Conservation (phyloP, 345 rosid species). For the Rhizophora mangle region DNA sequence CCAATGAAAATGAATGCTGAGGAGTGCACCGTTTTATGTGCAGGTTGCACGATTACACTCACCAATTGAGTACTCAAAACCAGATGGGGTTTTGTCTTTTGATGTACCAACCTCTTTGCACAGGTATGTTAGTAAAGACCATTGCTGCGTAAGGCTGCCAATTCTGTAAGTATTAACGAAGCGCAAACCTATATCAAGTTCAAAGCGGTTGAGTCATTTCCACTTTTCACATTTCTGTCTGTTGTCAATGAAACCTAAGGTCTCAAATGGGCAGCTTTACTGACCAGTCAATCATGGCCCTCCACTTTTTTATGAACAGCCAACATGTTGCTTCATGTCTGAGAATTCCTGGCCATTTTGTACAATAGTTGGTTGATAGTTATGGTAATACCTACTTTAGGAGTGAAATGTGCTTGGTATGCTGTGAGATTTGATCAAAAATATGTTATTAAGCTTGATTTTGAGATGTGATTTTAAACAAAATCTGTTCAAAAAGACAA, state of each 20-base stretch:
- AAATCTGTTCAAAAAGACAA: no score
- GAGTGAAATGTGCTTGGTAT: no score
- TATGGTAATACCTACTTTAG: no score
- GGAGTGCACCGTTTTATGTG: slow-evolving; percentile 11
- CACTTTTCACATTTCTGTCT: neutral
- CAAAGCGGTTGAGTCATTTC: neutral
- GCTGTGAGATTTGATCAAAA: no score
- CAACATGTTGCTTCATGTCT: neutral
- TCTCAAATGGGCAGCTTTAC: neutral
- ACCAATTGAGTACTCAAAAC: slow-evolving; percentile 73
- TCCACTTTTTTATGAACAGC: neutral
- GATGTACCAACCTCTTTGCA: slow-evolving; percentile 87
- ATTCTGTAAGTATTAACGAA: neutral
- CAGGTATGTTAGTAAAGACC: slow-evolving; percentile 46
- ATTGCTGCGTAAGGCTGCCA: no score
- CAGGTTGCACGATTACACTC: slow-evolving; percentile 65
- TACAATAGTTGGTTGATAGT: no score
- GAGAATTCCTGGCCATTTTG: no score
- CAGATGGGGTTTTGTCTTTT: slow-evolving; percentile 82
- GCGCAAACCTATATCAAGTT: neutral
- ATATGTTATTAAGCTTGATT: no score
- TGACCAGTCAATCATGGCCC: neutral
- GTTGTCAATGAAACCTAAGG: slow-evolving; percentile 1
- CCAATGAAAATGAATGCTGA: slow-evolving; percentile 12
- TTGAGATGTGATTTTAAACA: no score